A percentile compares a stretch with the other conserved stretches of the same genome.
These are phyloP conservation scores for Schizochytrium sp. DNA, from an alignment of 108 stramenopile species.

Conservation along the genomic window DNA sequence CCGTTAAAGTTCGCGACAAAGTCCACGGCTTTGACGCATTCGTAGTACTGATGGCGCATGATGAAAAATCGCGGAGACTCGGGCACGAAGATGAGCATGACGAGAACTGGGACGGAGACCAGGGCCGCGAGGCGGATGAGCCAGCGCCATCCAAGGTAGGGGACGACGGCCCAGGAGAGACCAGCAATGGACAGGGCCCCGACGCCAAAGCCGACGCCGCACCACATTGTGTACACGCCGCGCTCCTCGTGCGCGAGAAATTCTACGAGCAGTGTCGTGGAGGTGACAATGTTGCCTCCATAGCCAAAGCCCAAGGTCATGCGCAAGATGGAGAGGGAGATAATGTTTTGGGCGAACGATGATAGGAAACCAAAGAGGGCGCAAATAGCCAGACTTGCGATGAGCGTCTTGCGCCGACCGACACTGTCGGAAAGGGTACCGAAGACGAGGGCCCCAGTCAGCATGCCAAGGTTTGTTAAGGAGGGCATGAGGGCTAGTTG, in stretches of 20 bases:
- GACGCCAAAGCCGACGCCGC: neutral
- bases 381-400: neutral
- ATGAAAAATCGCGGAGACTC: neutral
- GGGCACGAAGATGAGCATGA: neutral
- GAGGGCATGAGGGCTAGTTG: neutral
- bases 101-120: neutral
- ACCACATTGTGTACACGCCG: neutral
- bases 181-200: neutral
- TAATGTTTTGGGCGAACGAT: neutral
- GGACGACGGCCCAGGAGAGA: neutral
- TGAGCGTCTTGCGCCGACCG: neutral
- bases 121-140: neutral
- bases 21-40: neutral
- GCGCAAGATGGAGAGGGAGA: neutral
- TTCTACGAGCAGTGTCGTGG: neutral
- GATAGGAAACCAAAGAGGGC: neutral
- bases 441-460: neutral
- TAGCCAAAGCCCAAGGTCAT: neutral
- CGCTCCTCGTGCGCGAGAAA: neutral
- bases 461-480: neutral
- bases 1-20: neutral
- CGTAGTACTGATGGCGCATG: neutral
- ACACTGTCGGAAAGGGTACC: neutral
- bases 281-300: neutral
- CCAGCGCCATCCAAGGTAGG: neutral